These are phyloP conservation scores for Xylaria sp. DNA, from an alignment of 2,329 filamentous ascomycete species.

Conservation along the genomic window DNA sequence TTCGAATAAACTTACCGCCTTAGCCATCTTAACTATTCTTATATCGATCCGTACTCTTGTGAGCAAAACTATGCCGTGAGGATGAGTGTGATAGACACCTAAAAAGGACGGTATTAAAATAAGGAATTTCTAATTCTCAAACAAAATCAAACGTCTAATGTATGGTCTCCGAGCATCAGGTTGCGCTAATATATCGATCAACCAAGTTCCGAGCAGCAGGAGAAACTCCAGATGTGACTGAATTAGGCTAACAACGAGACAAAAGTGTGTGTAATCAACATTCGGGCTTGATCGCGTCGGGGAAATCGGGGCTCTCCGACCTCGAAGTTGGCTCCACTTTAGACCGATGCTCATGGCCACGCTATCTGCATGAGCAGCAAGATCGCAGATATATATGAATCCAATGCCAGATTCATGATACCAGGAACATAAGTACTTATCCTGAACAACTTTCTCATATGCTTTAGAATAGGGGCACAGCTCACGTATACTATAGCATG, in stretches of 20 bases:
- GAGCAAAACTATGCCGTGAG: neutral
- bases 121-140: too few species aligned
- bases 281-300: slow-evolving; percentile 2
- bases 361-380: neutral
- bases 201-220: neutral
- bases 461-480: too few species aligned
- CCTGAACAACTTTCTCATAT: neutral
- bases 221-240: neutral
- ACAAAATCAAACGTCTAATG: too few species aligned
- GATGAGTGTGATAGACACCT: neutral
- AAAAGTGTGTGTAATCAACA: neutral
- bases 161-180: too few species aligned
- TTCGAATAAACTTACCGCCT: slow-evolving; percentile 40
- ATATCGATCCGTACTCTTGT: neutral
- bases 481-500: neutral
- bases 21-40: slow-evolving; percentile 40
- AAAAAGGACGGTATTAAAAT: too few species aligned
- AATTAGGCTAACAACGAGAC: neutral
- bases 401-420: too few species aligned
- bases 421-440: neutral
- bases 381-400: too few species aligned
- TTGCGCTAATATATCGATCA: too few species aligned
- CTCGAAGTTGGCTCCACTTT: slow-evolving; percentile 26
- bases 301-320: slow-evolving; percentile 12
- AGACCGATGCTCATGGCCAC: slow-evolving; percentile 13